Evolutionary conservation across 257 asterid species (phyloP), one percentile per base, ranked within the genome.

Genomic region (Coffea canephora): DNA sequence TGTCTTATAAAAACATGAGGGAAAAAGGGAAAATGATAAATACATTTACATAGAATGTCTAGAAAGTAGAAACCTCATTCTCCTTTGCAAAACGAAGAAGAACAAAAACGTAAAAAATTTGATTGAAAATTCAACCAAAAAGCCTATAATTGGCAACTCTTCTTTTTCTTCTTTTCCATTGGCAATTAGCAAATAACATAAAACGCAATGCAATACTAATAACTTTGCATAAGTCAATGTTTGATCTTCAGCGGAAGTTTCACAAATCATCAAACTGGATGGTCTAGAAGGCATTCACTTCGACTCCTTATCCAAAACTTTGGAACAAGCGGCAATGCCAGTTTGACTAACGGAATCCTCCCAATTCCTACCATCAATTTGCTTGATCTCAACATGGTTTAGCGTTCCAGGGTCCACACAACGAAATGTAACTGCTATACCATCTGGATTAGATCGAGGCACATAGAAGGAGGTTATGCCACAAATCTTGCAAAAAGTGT

Each of bases 361-460:
- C 99, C 99, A 95, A 73, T 91, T 87, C 52, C 39, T 77, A 18
- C 98, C 99, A 81, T 93, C 91, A 18, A 83, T 90, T 4, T 85
- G 82, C 88, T 74, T 93, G 72, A 89, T 84, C 91, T 93, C 97
- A 16, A 91, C 88, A 69, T 93, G 94, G 16, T 86, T 82, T 39
- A 95, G 55, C 0, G 96, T 93, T 39, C 99, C 99, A 39, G 91
- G 84, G 7, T 93, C 97, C 4, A 91, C 87, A 16, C 98, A 95
- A 45, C 54, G 64, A 50, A 83, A 85, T 3, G 96, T 87, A 75
- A 95, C 81, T 0, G 95, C 91, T 43, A 89, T 27, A 0, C 97
- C 96, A 73, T 91, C 98, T 0, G 98, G 98, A 75, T 91, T 95
- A 16, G 98, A 89, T 78, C 96, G 87, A 15, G 99, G 95, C 80